Evolutionary conservation across 1,284 basidiomycete genomes (phyloP), one percentile per base, ranked within the genome.

Genomic region (Leccinum insolens): DNA sequence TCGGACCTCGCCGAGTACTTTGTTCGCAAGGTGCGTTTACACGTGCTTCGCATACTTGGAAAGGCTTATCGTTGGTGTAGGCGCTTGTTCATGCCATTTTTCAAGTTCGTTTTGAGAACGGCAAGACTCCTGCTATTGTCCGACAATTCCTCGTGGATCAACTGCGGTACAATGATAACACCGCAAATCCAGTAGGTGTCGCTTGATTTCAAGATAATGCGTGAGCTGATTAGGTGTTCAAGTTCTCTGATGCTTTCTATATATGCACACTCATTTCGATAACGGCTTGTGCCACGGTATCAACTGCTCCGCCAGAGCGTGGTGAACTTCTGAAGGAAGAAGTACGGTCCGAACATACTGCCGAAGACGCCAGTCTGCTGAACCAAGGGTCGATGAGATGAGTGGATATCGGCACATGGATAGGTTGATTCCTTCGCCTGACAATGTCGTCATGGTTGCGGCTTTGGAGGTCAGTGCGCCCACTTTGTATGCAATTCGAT

Each of bases 371-470:
- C 25, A 84, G 87, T 62, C 82, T 95, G 31, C 78, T 95, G 65
- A 88, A 90, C 70, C 88, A 91, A 70, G 93, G 0, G 78, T 90
- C 28, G 86, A 88, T 17, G 94, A 95, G 76, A 89, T 99, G 52
- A 95, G 97, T 76, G 87, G 97, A 44, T 96, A 96, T 78, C 91
- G 95, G 69, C 95, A 91, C 71, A 95, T 99, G 87, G 98, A 99
- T 79, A 86, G 95, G 67, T 85, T 99, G 17, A 96, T 99, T 66
- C 95, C 98, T 3, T 98, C 96, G 4, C 92, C 90, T 69, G 95
- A 98, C 76, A 99, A 99, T 75, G 89, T 96, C 28, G 91, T 99
- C 52, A 96, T 96, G 0, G 86, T 95, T 65, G 95, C 97, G 37
- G 91, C 91, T 4, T 82, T 98, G 63, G 94, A 96, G 86, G 95